A percentile compares a stretch with the other conserved stretches of the same genome.
Evolutionary conservation across 805 yeast genomes (phyloP).

Genomic region (Ogataea angusta): DNA sequence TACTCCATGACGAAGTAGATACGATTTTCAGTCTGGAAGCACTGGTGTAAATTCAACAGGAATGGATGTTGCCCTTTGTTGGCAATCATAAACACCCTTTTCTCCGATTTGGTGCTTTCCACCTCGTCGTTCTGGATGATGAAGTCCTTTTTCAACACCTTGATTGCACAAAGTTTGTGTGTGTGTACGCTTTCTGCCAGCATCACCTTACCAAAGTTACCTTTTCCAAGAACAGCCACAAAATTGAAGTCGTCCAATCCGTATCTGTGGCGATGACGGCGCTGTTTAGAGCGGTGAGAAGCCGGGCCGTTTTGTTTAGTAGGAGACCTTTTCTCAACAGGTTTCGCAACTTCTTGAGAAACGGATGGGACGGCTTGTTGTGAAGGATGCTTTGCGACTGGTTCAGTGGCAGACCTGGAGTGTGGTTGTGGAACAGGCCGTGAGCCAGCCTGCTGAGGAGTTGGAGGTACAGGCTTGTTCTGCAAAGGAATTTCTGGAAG

Average conservation of each 20-base stretch:
- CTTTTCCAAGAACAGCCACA: slow-evolving; percentile 93
- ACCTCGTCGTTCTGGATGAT: slow-evolving; percentile 95
- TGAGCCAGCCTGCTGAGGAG: slow-evolving; percentile 12
- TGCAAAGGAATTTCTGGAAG: slow-evolving; percentile 19
- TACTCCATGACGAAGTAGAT: slow-evolving; percentile 98
- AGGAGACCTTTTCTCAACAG: not conserved
- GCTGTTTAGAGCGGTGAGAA: slow-evolving; percentile 30
- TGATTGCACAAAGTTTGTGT: slow-evolving; percentile 83
- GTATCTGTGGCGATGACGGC: slow-evolving; percentile 61
- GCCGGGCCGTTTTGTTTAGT: not conserved
- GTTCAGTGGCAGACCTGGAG: not conserved
- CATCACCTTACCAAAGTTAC: slow-evolving; percentile 98
- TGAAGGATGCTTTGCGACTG: not conserved
- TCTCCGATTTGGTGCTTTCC: slow-evolving; percentile 91
- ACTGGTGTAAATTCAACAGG: slow-evolving; percentile 83
- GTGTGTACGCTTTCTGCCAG: slow-evolving; percentile 89
- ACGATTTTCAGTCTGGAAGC: slow-evolving; percentile 97
- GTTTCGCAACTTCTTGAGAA: not conserved
- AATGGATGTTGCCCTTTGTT: slow-evolving; percentile 92
- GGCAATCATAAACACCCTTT: slow-evolving; percentile 72
- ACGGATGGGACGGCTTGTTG: not conserved
- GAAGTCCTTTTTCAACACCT: slow-evolving; percentile 93
- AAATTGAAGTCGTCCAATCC: slow-evolving; percentile 95
- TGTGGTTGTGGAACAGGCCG: not conserved
- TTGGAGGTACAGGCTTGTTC: slow-evolving; percentile 10